These are phyloP conservation scores for Theobroma cacao DNA, from an alignment of 345 rosid genomes.

Conservation along the genomic window DNA sequence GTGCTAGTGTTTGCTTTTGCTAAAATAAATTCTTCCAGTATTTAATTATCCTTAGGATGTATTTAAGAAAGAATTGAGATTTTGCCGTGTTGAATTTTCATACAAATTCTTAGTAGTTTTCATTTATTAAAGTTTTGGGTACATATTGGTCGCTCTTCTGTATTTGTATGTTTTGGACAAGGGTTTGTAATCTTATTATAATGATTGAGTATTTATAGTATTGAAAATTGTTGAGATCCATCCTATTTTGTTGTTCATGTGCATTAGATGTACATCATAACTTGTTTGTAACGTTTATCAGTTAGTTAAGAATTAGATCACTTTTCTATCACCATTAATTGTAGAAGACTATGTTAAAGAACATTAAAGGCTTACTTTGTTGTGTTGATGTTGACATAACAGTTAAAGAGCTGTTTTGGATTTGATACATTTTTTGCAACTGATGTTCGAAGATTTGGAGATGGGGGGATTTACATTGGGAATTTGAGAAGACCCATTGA, in stretches of 20 bases:
- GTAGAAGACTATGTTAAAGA: background rate
- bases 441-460: slow-evolving; percentile 90
- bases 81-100: background rate
- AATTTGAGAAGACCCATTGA: slow-evolving; percentile 77
- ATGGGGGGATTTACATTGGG: slow-evolving; percentile 91
- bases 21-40: background rate
- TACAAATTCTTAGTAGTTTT: background rate
- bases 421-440: slow-evolving; percentile 88
- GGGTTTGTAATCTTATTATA: background rate
- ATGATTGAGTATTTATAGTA: background rate
- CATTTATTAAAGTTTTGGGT: background rate
- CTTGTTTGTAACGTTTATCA: background rate
- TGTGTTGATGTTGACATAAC: slow-evolving; percentile 26
- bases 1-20: background rate
- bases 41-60: background rate
- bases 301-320: background rate
- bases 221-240: background rate
- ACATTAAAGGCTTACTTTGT: background rate
- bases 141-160: background rate
- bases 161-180: background rate
- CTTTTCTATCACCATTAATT: background rate
- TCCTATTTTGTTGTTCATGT: background rate
- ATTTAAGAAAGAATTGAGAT: background rate
- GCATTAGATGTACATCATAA: background rate
- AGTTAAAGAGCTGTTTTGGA: slow-evolving; percentile 88